These are phyloP conservation scores for Dacryopinax primogenitus DNA, from an alignment of 768 basidiomycete genomes.

Conservation along the genomic window DNA sequence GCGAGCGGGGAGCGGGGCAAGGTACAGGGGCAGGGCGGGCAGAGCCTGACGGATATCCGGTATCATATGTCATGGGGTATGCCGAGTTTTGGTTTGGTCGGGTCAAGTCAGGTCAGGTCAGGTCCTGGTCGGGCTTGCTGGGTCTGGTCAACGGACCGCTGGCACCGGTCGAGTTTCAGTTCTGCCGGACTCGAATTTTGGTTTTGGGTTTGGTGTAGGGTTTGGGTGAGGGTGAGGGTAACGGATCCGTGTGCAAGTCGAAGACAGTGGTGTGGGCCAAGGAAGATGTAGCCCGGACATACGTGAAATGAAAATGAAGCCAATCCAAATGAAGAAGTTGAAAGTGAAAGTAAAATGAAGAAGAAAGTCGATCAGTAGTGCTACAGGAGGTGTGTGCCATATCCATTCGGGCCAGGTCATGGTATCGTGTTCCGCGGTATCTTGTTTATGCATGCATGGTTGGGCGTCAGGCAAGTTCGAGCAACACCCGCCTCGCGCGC, in stretches of 20 bases:
- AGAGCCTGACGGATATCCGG: too few species aligned
- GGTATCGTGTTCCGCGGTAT: slow-evolving; percentile 9
- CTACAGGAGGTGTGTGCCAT: not conserved
- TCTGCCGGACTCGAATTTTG: too few species aligned
- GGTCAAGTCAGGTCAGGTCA: too few species aligned
- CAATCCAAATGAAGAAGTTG: not conserved
- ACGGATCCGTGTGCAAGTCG: not conserved
- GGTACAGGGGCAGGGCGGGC: too few species aligned
- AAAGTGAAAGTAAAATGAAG: not conserved
- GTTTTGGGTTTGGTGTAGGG: not conserved
- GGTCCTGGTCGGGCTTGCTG: too few species aligned
- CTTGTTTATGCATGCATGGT: not conserved
- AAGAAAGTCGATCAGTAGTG: slow-evolving; percentile 1
- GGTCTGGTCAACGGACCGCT: too few species aligned
- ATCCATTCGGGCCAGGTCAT: not conserved
- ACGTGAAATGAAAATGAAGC: not conserved
- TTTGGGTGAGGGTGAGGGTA: not conserved
- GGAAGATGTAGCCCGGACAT: too few species aligned
- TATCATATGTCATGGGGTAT: too few species aligned
- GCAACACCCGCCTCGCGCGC: not conserved
- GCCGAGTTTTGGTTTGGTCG: too few species aligned
- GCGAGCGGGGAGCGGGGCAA: too few species aligned
- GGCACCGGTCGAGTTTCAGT: too few species aligned
- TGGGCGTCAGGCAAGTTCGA: not conserved
- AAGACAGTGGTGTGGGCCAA: not conserved